These are phyloP conservation scores for Przewalskia tangutica DNA, from an alignment of 257 asterid genomes.

Conservation along the genomic window DNA sequence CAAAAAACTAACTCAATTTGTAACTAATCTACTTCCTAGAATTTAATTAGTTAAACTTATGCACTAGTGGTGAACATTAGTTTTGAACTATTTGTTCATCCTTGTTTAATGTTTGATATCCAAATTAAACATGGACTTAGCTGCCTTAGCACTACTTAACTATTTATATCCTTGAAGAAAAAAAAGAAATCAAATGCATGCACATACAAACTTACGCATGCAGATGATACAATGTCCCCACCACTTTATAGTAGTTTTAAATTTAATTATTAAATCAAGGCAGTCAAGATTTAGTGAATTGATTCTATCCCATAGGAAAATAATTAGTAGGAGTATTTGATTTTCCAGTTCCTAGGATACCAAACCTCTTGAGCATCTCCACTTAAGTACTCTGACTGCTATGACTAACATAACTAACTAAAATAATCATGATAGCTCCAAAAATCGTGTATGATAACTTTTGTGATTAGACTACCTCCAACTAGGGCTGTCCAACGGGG, in stretches of 20 bases:
- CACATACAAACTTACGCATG: not conserved
- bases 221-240: not conserved
- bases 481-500: no score
- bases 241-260: not conserved
- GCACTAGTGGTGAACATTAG: no score
- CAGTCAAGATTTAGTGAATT: not conserved
- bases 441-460: not conserved
- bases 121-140: not conserved
- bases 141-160: not conserved
- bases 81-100: not conserved
- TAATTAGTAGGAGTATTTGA: not conserved
- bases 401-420: not conserved
- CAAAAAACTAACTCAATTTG: no score
- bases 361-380: slow-evolving; percentile 4
- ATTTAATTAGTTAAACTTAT: no score
- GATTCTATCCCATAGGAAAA: not conserved
- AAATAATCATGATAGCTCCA: not conserved
- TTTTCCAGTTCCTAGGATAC: slow-evolving; percentile 3
- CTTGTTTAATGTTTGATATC: not conserved
- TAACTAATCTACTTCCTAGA: no score
- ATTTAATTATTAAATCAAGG: not conserved
- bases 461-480: not conserved
- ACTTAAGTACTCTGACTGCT: not conserved
- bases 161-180: not conserved
- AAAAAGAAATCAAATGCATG: not conserved